Evolutionary conservation across 176 grass and related monocot species (phyloP).

Genomic region (Ensete ventricosum): DNA sequence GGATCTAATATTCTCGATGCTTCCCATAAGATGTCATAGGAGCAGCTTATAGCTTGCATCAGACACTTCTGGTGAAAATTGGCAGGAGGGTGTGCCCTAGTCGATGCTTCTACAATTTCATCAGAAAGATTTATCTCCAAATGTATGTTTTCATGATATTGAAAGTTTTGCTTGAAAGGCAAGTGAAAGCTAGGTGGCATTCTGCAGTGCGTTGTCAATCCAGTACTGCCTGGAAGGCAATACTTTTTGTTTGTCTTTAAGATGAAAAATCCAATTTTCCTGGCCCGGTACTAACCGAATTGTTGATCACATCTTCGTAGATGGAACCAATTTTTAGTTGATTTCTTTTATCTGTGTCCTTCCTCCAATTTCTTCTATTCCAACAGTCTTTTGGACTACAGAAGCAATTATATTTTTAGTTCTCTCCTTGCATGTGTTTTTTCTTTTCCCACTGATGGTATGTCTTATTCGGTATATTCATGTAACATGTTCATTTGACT

Average conservation of each 20-base stretch:
- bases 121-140: background rate
- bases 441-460: too few species aligned
- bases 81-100: background rate
- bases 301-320: background rate
- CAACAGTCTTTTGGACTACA: background rate
- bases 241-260: background rate
- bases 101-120: background rate
- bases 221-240: background rate
- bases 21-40: background rate
- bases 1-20: background rate
- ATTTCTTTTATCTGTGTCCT: background rate
- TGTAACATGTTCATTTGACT: background rate
- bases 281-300: background rate
- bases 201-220: background rate
- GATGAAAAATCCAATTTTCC: too few species aligned
- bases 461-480: background rate
- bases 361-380: background rate
- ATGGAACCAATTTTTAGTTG: background rate
- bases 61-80: background rate
- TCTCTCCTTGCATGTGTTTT: background rate
- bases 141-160: background rate
- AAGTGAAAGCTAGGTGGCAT: background rate
- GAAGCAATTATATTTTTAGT: background rate
- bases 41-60: background rate
- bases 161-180: background rate